phyloP scores from a whole-genome alignment of 1,284 basidiomycete species.

The Austroboletus niveus region DNA sequence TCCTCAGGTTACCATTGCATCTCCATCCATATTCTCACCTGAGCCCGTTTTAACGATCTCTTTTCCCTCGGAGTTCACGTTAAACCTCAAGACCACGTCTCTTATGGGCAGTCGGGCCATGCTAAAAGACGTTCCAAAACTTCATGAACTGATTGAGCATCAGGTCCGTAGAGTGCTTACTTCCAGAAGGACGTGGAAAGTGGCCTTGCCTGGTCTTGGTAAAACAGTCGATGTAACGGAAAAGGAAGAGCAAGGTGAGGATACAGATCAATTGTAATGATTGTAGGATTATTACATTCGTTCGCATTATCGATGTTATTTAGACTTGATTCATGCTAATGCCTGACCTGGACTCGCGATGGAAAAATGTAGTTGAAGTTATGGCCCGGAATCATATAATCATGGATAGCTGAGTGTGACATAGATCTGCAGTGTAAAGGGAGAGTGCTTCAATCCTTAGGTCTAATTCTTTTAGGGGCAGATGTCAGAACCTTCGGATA shows the following conservation, averaged over 20 bases:
- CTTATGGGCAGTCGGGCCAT: slow-evolving; percentile 82
- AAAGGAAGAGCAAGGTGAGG: slow-evolving; percentile 30
- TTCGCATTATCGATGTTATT: background rate
- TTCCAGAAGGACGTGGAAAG: slow-evolving; percentile 64
- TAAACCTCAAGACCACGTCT: slow-evolving; percentile 72
- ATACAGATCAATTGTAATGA: slow-evolving; percentile 3
- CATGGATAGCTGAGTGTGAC: too few species aligned
- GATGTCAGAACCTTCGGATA: too few species aligned
- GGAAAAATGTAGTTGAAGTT: too few species aligned
- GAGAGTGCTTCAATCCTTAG: too few species aligned
- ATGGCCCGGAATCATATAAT: too few species aligned
- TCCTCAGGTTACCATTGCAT: slow-evolving; percentile 47
- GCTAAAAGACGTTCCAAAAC: slow-evolving; percentile 78
- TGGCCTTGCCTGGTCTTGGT: slow-evolving; percentile 64
- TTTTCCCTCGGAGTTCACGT: slow-evolving; percentile 62
- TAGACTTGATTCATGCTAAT: too few species aligned
- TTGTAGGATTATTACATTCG: background rate
- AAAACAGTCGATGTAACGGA: slow-evolving; percentile 43
- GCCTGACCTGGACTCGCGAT: too few species aligned
- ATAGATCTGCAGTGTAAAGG: too few species aligned
- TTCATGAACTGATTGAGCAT: slow-evolving; percentile 78
- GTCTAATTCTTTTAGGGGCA: too few species aligned
- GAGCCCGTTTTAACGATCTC: slow-evolving; percentile 57
- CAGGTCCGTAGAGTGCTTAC: slow-evolving; percentile 62
- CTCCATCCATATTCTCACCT: slow-evolving; percentile 47